Evolutionary conservation across 768 basidiomycete genomes (phyloP).

Genomic region (Pleurotus djamor): DNA sequence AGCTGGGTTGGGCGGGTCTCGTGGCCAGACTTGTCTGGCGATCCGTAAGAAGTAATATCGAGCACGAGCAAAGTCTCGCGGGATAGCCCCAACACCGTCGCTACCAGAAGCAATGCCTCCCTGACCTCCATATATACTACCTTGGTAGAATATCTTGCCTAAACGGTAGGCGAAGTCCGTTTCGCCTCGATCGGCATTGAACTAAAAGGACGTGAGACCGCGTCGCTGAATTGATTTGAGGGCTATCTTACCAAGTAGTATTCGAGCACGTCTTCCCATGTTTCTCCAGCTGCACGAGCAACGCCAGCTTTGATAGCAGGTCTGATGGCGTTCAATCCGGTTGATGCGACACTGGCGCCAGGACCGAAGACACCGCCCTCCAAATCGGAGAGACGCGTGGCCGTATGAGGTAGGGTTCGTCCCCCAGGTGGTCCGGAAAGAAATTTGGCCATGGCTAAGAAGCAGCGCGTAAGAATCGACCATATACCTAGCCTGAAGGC

Average conservation of each 20-base stretch:
- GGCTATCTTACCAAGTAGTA: constrained; percentile 71
- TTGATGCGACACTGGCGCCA: constrained; percentile 92
- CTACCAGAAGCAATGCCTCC: constrained; percentile 87
- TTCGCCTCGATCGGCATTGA: constrained; percentile 93
- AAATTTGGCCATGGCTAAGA: constrained; percentile 75
- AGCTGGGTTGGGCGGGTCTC: constrained; percentile 63
- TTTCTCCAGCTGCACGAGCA: constrained; percentile 86
- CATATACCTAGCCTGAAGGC: no score
- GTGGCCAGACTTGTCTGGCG: constrained; percentile 84
- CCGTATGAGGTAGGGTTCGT: constrained; percentile 75
- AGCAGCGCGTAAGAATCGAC: not conserved
- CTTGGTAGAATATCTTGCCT: constrained; percentile 96
- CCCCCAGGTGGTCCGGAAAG: constrained; percentile 90
- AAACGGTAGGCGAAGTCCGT: constrained; percentile 87
- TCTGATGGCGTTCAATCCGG: constrained; percentile 66
- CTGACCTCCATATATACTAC: constrained; percentile 77
- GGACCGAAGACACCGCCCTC: constrained; percentile 93
- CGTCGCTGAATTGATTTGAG: not conserved
- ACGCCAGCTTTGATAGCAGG: constrained; percentile 83
- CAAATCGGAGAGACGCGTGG: constrained; percentile 85
- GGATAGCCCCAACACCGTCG: constrained; percentile 89
- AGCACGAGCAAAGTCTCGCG: constrained; percentile 75
- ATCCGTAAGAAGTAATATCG: constrained; percentile 82
- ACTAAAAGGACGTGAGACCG: constrained; percentile 42
- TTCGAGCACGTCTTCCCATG: constrained; percentile 90